Conservation (phyloP, 2,329 filamentous ascomycete species). For the Byssochlamys sp. region DNA sequence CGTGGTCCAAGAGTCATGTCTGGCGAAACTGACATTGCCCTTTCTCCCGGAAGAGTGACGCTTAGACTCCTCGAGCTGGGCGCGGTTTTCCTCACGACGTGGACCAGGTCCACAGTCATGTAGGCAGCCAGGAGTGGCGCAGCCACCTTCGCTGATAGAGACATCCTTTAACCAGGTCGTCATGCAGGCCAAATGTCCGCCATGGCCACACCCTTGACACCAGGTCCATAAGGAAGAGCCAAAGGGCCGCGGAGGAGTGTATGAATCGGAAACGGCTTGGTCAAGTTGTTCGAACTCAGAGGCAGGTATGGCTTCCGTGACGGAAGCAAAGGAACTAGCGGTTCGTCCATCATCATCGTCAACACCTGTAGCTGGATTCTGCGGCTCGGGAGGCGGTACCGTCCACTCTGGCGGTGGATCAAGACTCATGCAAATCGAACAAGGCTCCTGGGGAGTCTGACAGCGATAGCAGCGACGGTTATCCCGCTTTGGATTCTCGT, state of each 20-base stretch:
- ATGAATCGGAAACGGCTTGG: conserved; percentile 13
- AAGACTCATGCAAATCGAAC: conserved; percentile 33
- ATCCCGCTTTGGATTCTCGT: conserved; percentile 41
- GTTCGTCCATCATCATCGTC: conserved; percentile 11
- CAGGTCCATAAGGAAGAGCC: conserved; percentile 42
- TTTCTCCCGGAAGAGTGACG: conserved; percentile 24
- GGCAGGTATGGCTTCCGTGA: conserved; percentile 21
- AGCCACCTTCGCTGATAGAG: conserved; percentile 43
- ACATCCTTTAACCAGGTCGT: conserved; percentile 45
- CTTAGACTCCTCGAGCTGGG: conserved; percentile 21
- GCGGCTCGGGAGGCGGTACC: conserved; percentile 12
- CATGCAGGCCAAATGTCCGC: conserved; percentile 50
- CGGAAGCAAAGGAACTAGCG: conserved; percentile 35
- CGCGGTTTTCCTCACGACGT: conserved; percentile 32
- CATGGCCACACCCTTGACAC: conserved; percentile 54
- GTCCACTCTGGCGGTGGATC: conserved; percentile 34
- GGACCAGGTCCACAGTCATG: conserved; percentile 50
- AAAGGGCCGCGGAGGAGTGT: conserved; percentile 18
- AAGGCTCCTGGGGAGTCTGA: conserved; percentile 28
- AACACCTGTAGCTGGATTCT: neutral
- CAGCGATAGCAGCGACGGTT: conserved; percentile 46
- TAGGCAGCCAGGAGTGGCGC: conserved; percentile 50
- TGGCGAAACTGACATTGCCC: conserved; percentile 27
- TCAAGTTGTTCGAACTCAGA: conserved; percentile 16
- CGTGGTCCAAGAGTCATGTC: conserved; percentile 36